These are phyloP conservation scores for Chloris gayana DNA, from an alignment of 176 grass and related monocot species.

Conservation along the genomic window DNA sequence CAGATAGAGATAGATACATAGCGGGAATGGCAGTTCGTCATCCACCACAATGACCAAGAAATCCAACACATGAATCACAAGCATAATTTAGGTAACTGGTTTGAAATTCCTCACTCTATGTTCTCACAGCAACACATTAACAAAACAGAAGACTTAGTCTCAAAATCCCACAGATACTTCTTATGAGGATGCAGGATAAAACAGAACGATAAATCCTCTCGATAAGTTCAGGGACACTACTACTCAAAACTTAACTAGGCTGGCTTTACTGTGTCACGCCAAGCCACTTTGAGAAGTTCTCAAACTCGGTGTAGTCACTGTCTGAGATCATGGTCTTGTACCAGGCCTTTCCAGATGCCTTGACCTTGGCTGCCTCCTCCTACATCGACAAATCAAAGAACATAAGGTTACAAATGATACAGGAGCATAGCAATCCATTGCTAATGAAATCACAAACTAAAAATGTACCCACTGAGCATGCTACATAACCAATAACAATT, in stretches of 20 bases:
- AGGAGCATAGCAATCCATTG: too few species aligned
- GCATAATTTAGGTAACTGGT: slow-evolving; percentile 19
- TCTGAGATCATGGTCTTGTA: slow-evolving; percentile 90
- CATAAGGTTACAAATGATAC: too few species aligned
- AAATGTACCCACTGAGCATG: not conserved
- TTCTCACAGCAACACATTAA: slow-evolving; percentile 20
- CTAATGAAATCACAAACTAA: not conserved
- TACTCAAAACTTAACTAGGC: slow-evolving; percentile 49
- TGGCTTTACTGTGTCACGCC: slow-evolving; percentile 61
- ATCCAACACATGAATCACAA: not conserved
- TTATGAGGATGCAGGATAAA: slow-evolving; percentile 22
- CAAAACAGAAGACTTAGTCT: slow-evolving; percentile 13
- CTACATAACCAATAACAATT: not conserved
- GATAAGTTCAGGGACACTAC: slow-evolving; percentile 6
- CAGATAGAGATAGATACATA: too few species aligned
- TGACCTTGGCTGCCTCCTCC: slow-evolving; percentile 52
- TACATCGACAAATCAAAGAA: not conserved
- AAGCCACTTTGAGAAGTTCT: slow-evolving; percentile 90
- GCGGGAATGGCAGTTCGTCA: too few species aligned
- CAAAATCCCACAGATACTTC: slow-evolving; percentile 26
- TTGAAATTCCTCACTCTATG: slow-evolving; percentile 29
- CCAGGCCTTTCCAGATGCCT: slow-evolving; percentile 74
- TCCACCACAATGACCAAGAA: not conserved
- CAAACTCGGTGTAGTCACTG: slow-evolving; percentile 75
- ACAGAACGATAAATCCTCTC: slow-evolving; percentile 22